Percentiles rank a stretch among this genome's conserved stretches.
Conservation (phyloP, 2,329 filamentous ascomycete species). For the Colletotrichum sp. region DNA sequence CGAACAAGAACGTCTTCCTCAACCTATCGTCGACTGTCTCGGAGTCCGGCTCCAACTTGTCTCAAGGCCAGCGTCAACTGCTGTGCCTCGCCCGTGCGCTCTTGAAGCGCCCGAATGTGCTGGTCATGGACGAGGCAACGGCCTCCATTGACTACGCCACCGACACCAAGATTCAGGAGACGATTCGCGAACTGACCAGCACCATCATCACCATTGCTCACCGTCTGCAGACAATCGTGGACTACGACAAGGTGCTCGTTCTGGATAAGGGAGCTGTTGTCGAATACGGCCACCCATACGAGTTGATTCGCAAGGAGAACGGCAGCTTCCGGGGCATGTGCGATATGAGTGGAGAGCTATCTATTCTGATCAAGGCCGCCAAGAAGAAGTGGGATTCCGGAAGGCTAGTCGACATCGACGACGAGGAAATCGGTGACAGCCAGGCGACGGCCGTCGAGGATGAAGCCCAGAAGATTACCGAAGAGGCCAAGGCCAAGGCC, state of each 20-base stretch:
- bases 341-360: constrained; percentile 66
- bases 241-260: constrained; percentile 97
- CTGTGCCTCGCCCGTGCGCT: constrained; percentile 92
- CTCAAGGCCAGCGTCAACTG: constrained; percentile 94
- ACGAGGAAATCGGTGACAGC: neutral
- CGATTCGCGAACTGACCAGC: constrained; percentile 88
- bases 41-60: constrained; percentile 93
- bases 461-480: neutral
- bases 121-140: constrained; percentile 99
- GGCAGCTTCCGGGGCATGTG: constrained; percentile 71
- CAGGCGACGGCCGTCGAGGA: neutral
- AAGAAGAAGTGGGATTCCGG: constrained; percentile 57
- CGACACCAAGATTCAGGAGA: constrained; percentile 94
- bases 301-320: constrained; percentile 74
- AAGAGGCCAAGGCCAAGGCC: neutral
- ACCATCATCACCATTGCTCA: constrained; percentile 98
- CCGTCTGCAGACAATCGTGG: constrained; percentile 92
- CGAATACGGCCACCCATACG: constrained; percentile 90
- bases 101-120: constrained; percentile 86
- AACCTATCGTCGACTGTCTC: constrained; percentile 84
- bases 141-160: constrained; percentile 97
- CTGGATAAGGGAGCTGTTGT: constrained; percentile 87
- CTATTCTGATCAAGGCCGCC: constrained; percentile 54
- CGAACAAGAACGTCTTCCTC: constrained; percentile 95
- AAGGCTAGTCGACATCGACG: constrained; percentile 37